Evolutionary conservation across 108 stramenopile species (phyloP), one percentile per base, ranked within the genome.

Genomic region (Pseudonitzschia multiseries): DNA sequence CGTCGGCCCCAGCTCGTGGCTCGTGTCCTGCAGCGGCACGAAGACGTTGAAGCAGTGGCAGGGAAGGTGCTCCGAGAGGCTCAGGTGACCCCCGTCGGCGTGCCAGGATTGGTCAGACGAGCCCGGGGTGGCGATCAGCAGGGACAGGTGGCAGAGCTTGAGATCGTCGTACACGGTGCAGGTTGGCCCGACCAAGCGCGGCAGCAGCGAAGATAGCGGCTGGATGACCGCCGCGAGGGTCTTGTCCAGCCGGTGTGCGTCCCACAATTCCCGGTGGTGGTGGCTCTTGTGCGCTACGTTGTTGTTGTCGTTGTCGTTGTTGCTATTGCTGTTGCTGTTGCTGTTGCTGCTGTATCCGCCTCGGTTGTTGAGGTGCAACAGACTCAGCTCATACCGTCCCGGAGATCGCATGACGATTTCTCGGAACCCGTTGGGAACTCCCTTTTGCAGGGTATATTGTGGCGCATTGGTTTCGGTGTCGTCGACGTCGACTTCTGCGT

Each of bases 381-480:
- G 61, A 22, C 84, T 75, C 67, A 91, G 54, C 69, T 91, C 89
- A 65, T 86, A 91, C 21, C 89, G 65, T 33, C 87, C 89, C 13
- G 85, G 84, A 59, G 79, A 82, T 68, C 89, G 76, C 89, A 91
- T 91, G 61, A 91, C 89, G 50, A 91, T 72, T 65, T 91, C 89
- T 68, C 65, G 74, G 71, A 83, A 91, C 8, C 89, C 87, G 80
- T 81, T 29, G 33, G 83, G 83, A 21, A 84, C 50, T 6, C 89
- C 89, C 27, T 66, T 27, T n/a, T 66, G 57, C 68, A 79, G 46
- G 41, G 68, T 51, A 61, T 79, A 79, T 62, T n/a, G 40, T 12
- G 6, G 68, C 21, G 27, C 8, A 15, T 4, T 70, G 61, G 61
- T 48, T 48, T 48, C 13, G 14, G 9, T 48, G 18, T 33, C 33